Conservation (phyloP, 2,329 filamentous ascomycete species). For the Cladosporium halotolerans region DNA sequence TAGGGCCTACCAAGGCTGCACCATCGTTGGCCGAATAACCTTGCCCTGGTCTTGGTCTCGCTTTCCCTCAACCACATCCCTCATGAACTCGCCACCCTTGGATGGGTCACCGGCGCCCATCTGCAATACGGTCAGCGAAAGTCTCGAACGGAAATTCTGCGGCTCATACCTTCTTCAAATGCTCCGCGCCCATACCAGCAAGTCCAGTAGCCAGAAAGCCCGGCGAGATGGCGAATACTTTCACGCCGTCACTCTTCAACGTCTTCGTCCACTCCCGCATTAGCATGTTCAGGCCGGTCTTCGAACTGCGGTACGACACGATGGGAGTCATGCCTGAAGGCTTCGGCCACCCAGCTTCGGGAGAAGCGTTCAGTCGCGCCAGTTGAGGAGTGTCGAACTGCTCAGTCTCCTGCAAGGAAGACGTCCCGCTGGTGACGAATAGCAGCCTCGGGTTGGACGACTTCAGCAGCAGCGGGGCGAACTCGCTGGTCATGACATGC, state of each 20-base stretch:
- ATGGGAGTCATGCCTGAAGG: constrained; percentile 20
- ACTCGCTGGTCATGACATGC: constrained; percentile 31
- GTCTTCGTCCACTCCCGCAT: constrained; percentile 43
- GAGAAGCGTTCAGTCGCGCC: constrained; percentile 19
- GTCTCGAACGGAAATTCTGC: background rate
- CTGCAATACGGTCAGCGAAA: constrained; percentile 20
- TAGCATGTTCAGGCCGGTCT: constrained; percentile 45
- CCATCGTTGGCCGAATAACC: constrained; percentile 30
- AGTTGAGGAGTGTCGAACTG: constrained; percentile 24
- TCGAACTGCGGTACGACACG: constrained; percentile 36
- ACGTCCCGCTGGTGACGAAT: constrained; percentile 39
- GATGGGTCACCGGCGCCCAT: constrained; percentile 34
- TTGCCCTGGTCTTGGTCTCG: constrained; percentile 35
- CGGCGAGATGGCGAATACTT: constrained; percentile 43
- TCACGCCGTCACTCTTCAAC: constrained; percentile 40
- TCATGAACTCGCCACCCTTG: constrained; percentile 33
- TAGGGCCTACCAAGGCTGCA: constrained; percentile 32
- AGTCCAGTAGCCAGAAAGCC: constrained; percentile 44
- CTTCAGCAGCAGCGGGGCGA: constrained; percentile 34
- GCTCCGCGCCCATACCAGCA: constrained; percentile 28
- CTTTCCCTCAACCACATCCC: constrained; percentile 35
- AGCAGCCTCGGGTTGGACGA: constrained; percentile 32
- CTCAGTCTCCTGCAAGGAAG: constrained; percentile 33
- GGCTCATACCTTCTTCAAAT: constrained; percentile 23
- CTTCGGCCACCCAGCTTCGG: constrained; percentile 45